Evolutionary conservation across 2,329 filamentous ascomycete genomes (phyloP), one percentile per base, ranked within the genome.

Genomic region (Scedosporium minutisporum): DNA sequence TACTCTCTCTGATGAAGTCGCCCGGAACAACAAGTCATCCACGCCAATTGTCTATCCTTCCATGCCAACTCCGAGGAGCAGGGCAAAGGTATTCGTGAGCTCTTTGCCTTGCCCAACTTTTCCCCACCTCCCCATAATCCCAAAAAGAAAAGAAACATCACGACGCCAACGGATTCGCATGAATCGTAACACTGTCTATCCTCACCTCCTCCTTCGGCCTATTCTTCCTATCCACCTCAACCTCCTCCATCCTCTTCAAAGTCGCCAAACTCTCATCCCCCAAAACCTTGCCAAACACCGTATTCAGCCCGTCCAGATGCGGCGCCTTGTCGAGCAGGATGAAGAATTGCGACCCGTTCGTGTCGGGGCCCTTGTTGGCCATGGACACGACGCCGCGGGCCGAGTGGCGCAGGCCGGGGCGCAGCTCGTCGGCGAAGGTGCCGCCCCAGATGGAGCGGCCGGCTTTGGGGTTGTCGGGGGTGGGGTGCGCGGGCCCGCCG

Each of bases 241-340:
- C 74, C 23, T 76, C 81, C 77, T 95, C 90, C 69, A 95, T 81
- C 72, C 84, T 86, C 62, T 86, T 84, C 68, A 95, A 74, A 4
- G 88, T 89, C 42, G 79, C 83, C 58, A 86, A 69, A 63, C 83
- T 81, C 55, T 86, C 85, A 67, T 88, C 86, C 44, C 83, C 86
- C 63, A 88, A 79, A 41, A 93, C 79, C 72, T 87, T 87, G 10
- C 90, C 90, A 75, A 96, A 93, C 1, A 93, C 87, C 0, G 90
- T 93, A 71, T 95, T 95, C 71, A 91, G 83, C 4, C 90, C 90
- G 72, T 95, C 91, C 51, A 96, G 78, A 75, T 95, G 91, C 44
- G 89, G 84, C 27, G 90, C 89, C 67, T 89, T 86, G 64, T 88
- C 88, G 68, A 92, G 88, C 1, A 87, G 85, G 65, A 95, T 79